phyloP scores from a whole-genome alignment of 2,329 filamentous ascomycete species.

The Claviceps pazoutovae region DNA sequence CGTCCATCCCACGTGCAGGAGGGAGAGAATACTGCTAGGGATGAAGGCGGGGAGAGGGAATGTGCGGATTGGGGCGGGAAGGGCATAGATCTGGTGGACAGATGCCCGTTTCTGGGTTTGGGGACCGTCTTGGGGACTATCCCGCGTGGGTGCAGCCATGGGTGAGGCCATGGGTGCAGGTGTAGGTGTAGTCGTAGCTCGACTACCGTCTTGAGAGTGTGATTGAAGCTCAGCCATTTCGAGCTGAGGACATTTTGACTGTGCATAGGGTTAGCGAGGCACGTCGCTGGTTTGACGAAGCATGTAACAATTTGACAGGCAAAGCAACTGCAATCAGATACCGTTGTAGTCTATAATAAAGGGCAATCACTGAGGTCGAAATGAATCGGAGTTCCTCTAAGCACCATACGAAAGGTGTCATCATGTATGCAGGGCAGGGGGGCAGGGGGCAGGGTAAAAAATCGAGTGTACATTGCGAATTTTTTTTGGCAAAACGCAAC shows the following conservation, averaged over 20 bases:
- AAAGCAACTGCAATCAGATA: conserved; percentile 59
- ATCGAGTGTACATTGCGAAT: background rate
- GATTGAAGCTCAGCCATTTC: conserved; percentile 29
- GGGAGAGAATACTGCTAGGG: conserved; percentile 80
- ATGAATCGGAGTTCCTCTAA: conserved; percentile 42
- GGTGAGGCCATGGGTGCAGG: too few species aligned
- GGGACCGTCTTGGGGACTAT: conserved; percentile 5
- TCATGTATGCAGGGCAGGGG: conserved; percentile 26
- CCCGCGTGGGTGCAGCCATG: conserved; percentile 7
- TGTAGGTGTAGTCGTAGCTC: background rate
- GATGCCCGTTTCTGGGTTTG: conserved; percentile 25
- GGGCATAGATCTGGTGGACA: conserved; percentile 62
- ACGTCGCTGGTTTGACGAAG: background rate
- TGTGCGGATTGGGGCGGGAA: conserved; percentile 65
- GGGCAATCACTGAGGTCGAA: conserved; percentile 47
- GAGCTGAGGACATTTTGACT: conserved; percentile 34
- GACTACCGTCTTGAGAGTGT: conserved; percentile 9
- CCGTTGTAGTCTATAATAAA: conserved; percentile 83
- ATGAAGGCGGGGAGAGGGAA: conserved; percentile 80
- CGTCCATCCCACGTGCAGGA: conserved; percentile 65
- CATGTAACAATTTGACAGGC: background rate
- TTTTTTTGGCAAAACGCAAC: background rate
- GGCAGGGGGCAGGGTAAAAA: background rate
- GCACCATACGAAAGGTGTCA: conserved; percentile 44
- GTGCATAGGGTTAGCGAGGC: background rate